These are phyloP conservation scores for Podospora pseudopauciseta DNA, from an alignment of 495 filamentous ascomycete genomes.

Conservation along the genomic window DNA sequence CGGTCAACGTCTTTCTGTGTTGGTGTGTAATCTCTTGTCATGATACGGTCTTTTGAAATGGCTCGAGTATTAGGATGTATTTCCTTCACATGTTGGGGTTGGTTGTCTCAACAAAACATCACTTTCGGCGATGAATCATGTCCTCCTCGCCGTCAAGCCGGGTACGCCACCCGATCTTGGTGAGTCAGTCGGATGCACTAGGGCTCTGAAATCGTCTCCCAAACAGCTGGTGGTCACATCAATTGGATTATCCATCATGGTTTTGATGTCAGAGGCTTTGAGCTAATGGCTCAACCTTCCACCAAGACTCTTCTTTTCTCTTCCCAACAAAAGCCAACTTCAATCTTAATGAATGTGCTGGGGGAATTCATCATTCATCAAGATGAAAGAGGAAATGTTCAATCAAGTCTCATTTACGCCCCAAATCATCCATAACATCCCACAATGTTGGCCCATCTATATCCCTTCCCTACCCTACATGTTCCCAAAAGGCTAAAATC, in stretches of 20 bases:
- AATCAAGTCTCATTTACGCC: neutral
- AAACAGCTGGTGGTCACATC: too few relatives aligned
- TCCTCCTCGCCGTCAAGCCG: neutral
- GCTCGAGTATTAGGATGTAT: neutral
- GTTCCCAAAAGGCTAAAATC: neutral
- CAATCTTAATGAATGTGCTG: too few relatives aligned
- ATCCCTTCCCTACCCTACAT: neutral
- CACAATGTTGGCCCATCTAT: neutral
- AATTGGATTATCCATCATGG: too few relatives aligned
- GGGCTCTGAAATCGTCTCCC: too few relatives aligned
- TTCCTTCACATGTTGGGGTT: neutral
- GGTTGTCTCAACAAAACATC: neutral
- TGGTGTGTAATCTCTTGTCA: neutral
- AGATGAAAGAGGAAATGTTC: too few relatives aligned
- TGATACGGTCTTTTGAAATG: neutral
- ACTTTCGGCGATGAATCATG: neutral
- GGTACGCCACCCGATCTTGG: neutral
- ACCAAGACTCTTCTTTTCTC: too few relatives aligned
- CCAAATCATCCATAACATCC: neutral
- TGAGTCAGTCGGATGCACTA: neutral
- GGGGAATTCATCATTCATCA: too few relatives aligned
- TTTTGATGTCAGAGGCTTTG: too few relatives aligned
- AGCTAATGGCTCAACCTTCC: too few relatives aligned
- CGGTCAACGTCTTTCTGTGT: neutral
- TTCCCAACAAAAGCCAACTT: too few relatives aligned